Base-by-base conservation (phyloP, 2,329 filamentous ascomycete genomes). In the Hypoxylon sp. region DNA sequence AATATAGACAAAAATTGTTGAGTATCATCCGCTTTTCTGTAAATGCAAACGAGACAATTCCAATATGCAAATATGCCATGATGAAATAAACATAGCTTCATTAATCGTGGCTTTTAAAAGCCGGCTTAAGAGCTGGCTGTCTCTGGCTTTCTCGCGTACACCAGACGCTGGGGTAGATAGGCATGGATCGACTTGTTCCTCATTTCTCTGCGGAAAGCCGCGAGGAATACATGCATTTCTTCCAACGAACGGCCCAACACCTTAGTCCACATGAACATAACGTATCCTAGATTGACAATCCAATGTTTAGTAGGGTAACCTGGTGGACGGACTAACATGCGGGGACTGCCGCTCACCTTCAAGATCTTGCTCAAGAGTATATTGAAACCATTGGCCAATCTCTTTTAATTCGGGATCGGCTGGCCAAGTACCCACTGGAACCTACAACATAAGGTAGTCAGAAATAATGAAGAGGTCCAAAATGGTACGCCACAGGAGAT, bases 391-490 rank as follows among this genome's bases (percentile, higher is more conserved):
- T 44, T 76, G 70, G 0, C 81, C 81, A 19, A 82, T 76, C 62
- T 81, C 78, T 50, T 79, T 75, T 6, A 74, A 72, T 4, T 69
- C 70, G 0, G 72, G 70, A 24, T 81, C 77, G 51, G 78, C 80
- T 1, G 82, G 75, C 83, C 82, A 84, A 4, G 71, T 71, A 1
- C 80, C 79, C 26, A 80, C 75, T 0, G 81, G 81, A 47, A 78
- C 72, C 71, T 79, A 10, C 3, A 22, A 58, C 24, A 59, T 2
- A n/a, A n/a, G n/a, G n/a, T n/a, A 24, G 37, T 62, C 8, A 66
- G 42, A 57, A 58, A 33, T 2, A 19, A 29, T 24, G 51, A 50
- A 50, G 5, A 3, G 10, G 11, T n/a, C 5, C 17, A 29, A 26
- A 8, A 29, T 13, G 5, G 22, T 8, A 29, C 29, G 3, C 8